These are phyloP conservation scores for Boletus subparvulus DNA, from an alignment of 768 basidiomycete genomes.

Conservation along the genomic window DNA sequence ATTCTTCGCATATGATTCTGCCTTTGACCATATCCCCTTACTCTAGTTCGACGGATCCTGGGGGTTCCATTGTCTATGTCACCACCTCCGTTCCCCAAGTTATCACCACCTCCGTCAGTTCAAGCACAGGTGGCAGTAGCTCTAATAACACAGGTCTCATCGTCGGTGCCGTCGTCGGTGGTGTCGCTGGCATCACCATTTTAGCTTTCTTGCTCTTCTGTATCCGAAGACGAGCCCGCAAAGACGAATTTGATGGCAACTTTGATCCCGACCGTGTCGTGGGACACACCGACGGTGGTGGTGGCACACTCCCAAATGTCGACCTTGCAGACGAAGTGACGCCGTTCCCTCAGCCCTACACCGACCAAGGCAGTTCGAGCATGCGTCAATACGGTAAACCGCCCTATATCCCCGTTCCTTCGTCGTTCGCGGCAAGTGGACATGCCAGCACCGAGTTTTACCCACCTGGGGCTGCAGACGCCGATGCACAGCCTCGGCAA, in stretches of 20 bases:
- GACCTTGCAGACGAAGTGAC: constrained; percentile 32
- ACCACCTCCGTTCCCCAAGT: constrained; percentile 19
- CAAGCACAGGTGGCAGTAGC: not conserved
- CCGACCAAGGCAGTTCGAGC: constrained; percentile 6
- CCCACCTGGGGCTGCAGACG: not conserved
- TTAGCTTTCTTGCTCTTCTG: constrained; percentile 32
- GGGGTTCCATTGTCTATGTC: constrained; percentile 19
- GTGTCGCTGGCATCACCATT: constrained; percentile 31
- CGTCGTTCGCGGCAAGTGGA: not conserved
- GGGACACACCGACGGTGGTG: constrained; percentile 21
- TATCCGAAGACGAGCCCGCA: constrained; percentile 22
- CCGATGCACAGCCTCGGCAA: constrained; percentile 10
- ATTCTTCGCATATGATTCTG: not conserved
- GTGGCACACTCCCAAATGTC: constrained; percentile 27
- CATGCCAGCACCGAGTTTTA: constrained; percentile 12
- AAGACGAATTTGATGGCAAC: constrained; percentile 49
- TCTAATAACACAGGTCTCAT: constrained; percentile 42
- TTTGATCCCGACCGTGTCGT: constrained; percentile 48
- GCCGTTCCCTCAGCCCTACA: constrained; percentile 17
- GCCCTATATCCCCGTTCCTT: constrained; percentile 2
- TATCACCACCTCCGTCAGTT: constrained; percentile 13
- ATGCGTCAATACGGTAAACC: constrained; percentile 28
- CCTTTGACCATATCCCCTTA: not conserved
- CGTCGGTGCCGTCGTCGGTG: constrained; percentile 55
- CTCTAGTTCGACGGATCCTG: constrained; percentile 23